Conservation (phyloP, 2,329 filamentous ascomycete genomes). For the Fusarium graminum region DNA sequence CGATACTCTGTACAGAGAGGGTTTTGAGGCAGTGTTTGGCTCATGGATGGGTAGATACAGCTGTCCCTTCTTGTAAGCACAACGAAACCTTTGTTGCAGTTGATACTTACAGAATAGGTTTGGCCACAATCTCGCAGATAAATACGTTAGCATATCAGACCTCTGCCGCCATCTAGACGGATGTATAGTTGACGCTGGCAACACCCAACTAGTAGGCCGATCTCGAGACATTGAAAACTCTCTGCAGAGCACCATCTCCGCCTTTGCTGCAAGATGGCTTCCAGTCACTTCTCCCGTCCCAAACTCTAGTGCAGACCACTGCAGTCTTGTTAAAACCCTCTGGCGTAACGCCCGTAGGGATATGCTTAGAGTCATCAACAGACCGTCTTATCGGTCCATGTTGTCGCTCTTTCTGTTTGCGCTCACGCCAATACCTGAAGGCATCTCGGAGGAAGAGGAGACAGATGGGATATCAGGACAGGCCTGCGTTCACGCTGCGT, state of each 20-base stretch:
- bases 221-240: constrained; percentile 46
- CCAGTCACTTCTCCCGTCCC: constrained; percentile 36
- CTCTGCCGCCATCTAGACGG: constrained; percentile 52
- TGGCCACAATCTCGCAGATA: constrained; percentile 46
- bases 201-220: constrained; percentile 15
- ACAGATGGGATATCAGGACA: constrained; percentile 56
- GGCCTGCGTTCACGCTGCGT: constrained; percentile 56
- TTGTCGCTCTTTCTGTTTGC: constrained; percentile 57
- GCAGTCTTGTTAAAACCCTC: constrained; percentile 40
- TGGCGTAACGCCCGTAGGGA: constrained; percentile 56
- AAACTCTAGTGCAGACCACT: constrained; percentile 22
- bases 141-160: constrained; percentile 51
- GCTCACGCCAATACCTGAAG: constrained; percentile 56
- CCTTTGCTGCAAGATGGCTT: constrained; percentile 51
- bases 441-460: constrained; percentile 58
- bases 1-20: constrained; percentile 51
- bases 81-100: background rate
- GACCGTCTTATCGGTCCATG: constrained; percentile 58
- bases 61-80: constrained; percentile 57
- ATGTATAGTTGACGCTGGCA: constrained; percentile 51
- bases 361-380: constrained; percentile 58
- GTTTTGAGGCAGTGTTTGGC: constrained; percentile 58
- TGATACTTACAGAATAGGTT: constrained; percentile 37
- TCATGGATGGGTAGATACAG: constrained; percentile 59
- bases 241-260: constrained; percentile 46